A percentile compares a stretch with the other conserved stretches of the same genome.
phyloP scores from a whole-genome alignment of 306 rosid genomes.

The Malus orientalis region DNA sequence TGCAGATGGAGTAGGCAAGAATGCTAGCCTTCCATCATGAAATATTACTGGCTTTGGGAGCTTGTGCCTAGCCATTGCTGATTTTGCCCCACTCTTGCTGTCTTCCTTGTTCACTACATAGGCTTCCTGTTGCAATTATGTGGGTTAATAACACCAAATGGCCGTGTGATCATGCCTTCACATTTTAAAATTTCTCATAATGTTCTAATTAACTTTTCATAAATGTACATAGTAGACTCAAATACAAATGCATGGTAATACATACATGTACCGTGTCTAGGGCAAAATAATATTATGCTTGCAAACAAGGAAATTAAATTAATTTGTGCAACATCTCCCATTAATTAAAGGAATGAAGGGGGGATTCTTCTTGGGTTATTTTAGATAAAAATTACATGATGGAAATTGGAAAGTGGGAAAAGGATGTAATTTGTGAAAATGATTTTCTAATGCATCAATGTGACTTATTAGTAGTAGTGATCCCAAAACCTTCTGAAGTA shows the following conservation, averaged over 20 bases:
- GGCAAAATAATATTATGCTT: neutral
- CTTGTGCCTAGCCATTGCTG: conserved; percentile 41
- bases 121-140: conserved; percentile 46
- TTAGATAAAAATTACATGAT: neutral
- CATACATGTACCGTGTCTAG: too few species aligned
- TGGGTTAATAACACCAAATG: neutral
- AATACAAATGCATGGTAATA: too few species aligned
- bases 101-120: conserved; percentile 58
- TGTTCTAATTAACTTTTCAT: too few species aligned
- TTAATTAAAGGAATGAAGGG: neutral
- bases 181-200: too few species aligned
- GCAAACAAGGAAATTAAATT: neutral
- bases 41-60: conserved; percentile 78
- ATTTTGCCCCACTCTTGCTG: conserved; percentile 4
- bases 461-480: neutral
- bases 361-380: neutral
- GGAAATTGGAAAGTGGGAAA: too few species aligned
- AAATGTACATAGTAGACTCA: too few species aligned
- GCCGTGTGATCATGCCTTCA: too few species aligned
- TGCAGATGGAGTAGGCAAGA: conserved; percentile 77
- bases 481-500: neutral
- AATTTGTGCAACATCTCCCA: neutral
- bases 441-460: neutral
- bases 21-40: conserved; percentile 89
- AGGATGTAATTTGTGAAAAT: neutral